These are phyloP conservation scores for Fusarium scirpi DNA, from an alignment of 2,329 filamentous ascomycete species.

Conservation along the genomic window DNA sequence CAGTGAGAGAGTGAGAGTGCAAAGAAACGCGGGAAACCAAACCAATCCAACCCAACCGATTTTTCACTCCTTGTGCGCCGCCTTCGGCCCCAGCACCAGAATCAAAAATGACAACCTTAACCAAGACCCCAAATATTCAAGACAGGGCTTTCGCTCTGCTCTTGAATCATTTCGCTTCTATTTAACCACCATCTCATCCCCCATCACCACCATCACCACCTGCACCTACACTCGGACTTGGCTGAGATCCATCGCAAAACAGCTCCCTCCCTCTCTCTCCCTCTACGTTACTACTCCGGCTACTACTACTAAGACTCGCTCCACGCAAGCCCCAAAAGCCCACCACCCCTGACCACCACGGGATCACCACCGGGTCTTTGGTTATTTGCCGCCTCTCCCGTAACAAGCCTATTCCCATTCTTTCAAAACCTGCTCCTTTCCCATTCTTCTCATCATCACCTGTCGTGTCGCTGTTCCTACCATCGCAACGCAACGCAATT, in stretches of 20 bases:
- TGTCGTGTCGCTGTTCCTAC: constrained; percentile 21
- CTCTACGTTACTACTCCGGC: background rate
- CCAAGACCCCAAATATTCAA: constrained; percentile 54
- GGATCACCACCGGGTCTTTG: constrained; percentile 47
- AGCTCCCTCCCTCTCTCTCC: background rate
- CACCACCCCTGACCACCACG: constrained; percentile 49
- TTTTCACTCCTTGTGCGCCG: constrained; percentile 54
- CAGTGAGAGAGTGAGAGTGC: constrained; percentile 3
- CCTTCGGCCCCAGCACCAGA: constrained; percentile 54
- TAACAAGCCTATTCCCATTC: constrained; percentile 40
- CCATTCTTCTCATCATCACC: constrained; percentile 12
- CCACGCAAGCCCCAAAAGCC: constrained; percentile 49
- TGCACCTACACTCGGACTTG: constrained; percentile 18
- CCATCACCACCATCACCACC: constrained; percentile 46
- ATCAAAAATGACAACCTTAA: constrained; percentile 56
- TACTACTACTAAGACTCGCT: constrained; percentile 39
- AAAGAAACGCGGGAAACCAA: constrained; percentile 45
- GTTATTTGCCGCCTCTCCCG: constrained; percentile 46
- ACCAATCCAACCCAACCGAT: constrained; percentile 50
- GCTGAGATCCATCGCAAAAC: background rate
- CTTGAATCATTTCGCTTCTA: constrained; percentile 45
- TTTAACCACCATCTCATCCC: constrained; percentile 33
- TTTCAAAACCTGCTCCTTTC: constrained; percentile 37
- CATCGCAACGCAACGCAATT: constrained; percentile 18
- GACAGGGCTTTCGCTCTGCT: constrained; percentile 51